These are phyloP conservation scores for Quercus phellos DNA, from an alignment of 331 rosid species.

Conservation along the genomic window DNA sequence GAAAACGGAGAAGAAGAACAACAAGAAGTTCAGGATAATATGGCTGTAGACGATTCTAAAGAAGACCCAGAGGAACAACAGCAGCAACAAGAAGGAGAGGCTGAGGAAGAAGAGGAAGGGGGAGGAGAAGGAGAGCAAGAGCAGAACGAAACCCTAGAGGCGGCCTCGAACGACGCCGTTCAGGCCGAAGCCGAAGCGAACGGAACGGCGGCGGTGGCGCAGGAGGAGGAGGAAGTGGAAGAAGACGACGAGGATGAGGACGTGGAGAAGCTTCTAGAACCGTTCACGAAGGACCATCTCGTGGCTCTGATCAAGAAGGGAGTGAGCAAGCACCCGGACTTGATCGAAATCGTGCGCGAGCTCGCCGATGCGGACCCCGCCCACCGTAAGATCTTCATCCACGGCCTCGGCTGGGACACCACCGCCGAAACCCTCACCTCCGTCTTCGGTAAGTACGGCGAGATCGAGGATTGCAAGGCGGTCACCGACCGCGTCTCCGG, in stretches of 20 bases:
- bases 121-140: slow-evolving; percentile 13
- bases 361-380: slow-evolving; percentile 64
- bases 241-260: slow-evolving; percentile 48
- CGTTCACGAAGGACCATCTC: slow-evolving; percentile 58
- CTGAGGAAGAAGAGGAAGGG: background rate
- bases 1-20: slow-evolving; percentile 11
- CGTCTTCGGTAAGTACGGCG: slow-evolving; percentile 49
- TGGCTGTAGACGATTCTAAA: slow-evolving; percentile 27
- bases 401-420: slow-evolving; percentile 66
- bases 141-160: slow-evolving; percentile 11
- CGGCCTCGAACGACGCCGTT: slow-evolving; percentile 2
- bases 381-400: slow-evolving; percentile 59
- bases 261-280: slow-evolving; percentile 58
- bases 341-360: slow-evolving; percentile 35
- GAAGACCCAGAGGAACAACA: background rate
- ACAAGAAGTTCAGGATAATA: background rate
- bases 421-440: slow-evolving; percentile 44
- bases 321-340: slow-evolving; percentile 42
- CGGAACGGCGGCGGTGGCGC: slow-evolving; percentile 11
- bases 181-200: slow-evolving; percentile 14
- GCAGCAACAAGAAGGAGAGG: background rate
- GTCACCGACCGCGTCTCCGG: slow-evolving; percentile 56
- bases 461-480: slow-evolving; percentile 59
- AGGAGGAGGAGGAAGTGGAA: slow-evolving; percentile 24
- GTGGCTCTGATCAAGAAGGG: slow-evolving; percentile 44